These are phyloP conservation scores for Heterobasidion annosum DNA, from an alignment of 1,284 basidiomycete species.

Conservation along the genomic window DNA sequence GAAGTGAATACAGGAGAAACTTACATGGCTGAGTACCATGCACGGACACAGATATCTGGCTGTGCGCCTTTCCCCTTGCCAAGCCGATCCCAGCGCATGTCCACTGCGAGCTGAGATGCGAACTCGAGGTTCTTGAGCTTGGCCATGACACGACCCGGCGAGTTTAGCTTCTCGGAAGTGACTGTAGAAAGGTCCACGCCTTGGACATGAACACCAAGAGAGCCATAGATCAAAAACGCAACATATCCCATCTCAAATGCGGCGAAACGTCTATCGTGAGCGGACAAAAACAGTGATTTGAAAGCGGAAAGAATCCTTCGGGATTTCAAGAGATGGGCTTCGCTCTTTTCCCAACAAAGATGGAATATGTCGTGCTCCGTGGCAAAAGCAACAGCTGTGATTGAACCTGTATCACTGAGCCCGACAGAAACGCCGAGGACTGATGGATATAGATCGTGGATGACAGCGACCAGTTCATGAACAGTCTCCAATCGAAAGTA, in stretches of 20 bases:
- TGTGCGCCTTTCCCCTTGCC: background rate
- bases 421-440: background rate
- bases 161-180: background rate
- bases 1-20: background rate
- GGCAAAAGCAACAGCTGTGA: background rate
- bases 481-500: background rate
- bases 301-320: background rate
- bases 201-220: background rate
- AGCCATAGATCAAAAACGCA: background rate
- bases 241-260: background rate
- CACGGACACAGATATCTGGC: slow-evolving; percentile 17
- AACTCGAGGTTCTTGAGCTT: background rate
- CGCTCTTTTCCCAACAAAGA: background rate
- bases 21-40: slow-evolving; percentile 29
- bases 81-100: background rate
- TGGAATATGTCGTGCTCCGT: background rate
- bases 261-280: background rate
- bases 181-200: background rate
- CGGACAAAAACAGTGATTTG: background rate
- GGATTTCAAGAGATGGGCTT: background rate
- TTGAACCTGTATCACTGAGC: background rate
- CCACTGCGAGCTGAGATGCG: background rate
- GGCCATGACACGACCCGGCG: background rate
- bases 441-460: background rate
- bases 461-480: background rate